Evolutionary conservation across 345 rosid species (phyloP).

Genomic region (Camelina neglecta): DNA sequence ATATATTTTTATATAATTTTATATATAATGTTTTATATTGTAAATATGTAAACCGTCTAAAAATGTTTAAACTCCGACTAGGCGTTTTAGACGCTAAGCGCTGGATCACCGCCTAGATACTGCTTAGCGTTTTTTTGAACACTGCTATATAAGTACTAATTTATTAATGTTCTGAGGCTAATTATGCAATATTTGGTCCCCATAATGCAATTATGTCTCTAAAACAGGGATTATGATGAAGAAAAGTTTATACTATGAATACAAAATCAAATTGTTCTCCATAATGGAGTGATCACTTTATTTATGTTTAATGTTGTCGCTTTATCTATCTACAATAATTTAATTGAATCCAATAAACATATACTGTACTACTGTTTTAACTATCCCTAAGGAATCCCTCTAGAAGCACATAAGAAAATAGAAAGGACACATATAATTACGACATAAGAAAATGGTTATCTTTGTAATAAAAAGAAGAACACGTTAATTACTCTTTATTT

Average conservation of each 20-base stretch:
- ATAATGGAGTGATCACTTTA: slow-evolving; percentile 20
- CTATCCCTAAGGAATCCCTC: slow-evolving; percentile 10
- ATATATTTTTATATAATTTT: too few relatives aligned
- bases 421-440: background rate
- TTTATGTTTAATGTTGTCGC: background rate
- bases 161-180: background rate
- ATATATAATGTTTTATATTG: too few relatives aligned
- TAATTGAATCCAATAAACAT: background rate
- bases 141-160: background rate
- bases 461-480: too few relatives aligned
- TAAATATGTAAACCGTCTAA: too few relatives aligned
- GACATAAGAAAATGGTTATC: background rate
- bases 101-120: too few relatives aligned
- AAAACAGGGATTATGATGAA: slow-evolving; percentile 21
- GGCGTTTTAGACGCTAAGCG: too few relatives aligned
- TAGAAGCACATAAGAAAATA: background rate
- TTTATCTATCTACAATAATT: background rate
- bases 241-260: background rate
- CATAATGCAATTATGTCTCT: slow-evolving; percentile 29
- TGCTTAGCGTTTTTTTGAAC: too few relatives aligned
- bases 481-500: too few relatives aligned
- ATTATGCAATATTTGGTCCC: slow-evolving; percentile 19
- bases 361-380: background rate
- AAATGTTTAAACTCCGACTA: too few relatives aligned
- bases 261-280: slow-evolving; percentile 15